Evolutionary conservation across 768 basidiomycete species (phyloP), one percentile per base, ranked within the genome.

Genomic region (Suillus lakei): DNA sequence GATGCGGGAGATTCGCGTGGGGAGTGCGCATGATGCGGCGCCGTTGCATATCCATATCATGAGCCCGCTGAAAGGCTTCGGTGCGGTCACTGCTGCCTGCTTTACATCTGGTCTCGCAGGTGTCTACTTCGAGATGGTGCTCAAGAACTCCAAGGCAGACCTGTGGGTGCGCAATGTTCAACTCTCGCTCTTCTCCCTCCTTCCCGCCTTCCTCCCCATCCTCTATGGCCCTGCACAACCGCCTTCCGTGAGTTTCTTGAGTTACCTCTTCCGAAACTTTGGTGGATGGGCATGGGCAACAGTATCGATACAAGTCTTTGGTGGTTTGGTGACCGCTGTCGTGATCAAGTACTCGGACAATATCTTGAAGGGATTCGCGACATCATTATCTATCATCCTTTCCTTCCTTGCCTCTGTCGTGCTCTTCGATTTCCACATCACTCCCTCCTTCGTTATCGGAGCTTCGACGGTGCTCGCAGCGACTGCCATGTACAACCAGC

Each of bases 341-440:
- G 98, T 99, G 65, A 99, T 99, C 85, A 95, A 96, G 76, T 97
- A 98, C 74, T 92, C 93, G 63, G 95, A 96, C 78, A 98, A 98
- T 75, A 94, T 93, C 70, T 82, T 94, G 72, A 97, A 98, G 75
- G 97, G 97, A n/a, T 99, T 99, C 72, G 97, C 97, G 5, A 99
- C 97, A 2, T 91, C 89, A 67, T 84, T 99, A 50, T 92, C 92
- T 67, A 99, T 99, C 79, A 89, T 99, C 64, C 81, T 99, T 46
- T 96, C 95, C 60, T 99, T 97, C 87, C 86, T 97, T 65, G 95
- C 96, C 2, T 93, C 91, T 53, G 94, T 99, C 68, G 87, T 86
- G 36, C 85, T 99, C 53, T 99, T 99, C 81, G 86, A 93, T 73
- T 98, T 97, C 77, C 81, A 83, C 41, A 92, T 99, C 74, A 97